Percentiles rank a stretch among this genome's conserved stretches.
Evolutionary conservation across 208 protist species (phyloP).

Genomic region (Tetramitus jugosus): DNA sequence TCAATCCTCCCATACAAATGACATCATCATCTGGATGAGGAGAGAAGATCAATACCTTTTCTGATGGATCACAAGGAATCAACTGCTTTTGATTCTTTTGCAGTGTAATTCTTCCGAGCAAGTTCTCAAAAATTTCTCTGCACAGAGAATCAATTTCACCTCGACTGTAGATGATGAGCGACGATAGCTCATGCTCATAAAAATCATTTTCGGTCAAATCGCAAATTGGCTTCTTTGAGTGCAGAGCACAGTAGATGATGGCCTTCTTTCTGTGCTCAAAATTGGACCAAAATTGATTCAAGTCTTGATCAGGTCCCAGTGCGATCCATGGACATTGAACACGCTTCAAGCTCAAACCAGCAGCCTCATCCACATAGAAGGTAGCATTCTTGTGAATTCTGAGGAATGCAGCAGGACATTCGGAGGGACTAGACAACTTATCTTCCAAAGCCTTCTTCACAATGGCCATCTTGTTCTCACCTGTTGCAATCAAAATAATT

Average conservation of each 20-base stretch:
- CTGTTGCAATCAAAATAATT: constrained; percentile 47
- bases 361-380: constrained; percentile 39
- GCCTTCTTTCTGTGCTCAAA: constrained; percentile 44
- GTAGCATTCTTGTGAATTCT: neutral
- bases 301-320: neutral
- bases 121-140: constrained; percentile 15
- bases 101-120: constrained; percentile 15
- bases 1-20: constrained; percentile 50
- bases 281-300: too few species aligned
- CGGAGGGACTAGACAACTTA: constrained; percentile 15
- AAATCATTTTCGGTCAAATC: constrained; percentile 42
- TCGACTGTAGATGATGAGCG: constrained; percentile 17
- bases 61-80: constrained; percentile 8
- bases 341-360: constrained; percentile 30
- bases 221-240: constrained; percentile 44
- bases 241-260: constrained; percentile 38
- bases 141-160: constrained; percentile 22
- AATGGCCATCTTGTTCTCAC: constrained; percentile 42
- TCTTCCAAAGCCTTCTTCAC: constrained; percentile 40
- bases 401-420: constrained; percentile 8
- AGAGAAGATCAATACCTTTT: constrained; percentile 49
- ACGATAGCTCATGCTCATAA: constrained; percentile 26
- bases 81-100: neutral
- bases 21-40: constrained; percentile 64
- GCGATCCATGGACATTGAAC: constrained; percentile 38